Evolutionary conservation across 2,329 filamentous ascomycete species (phyloP), one percentile per base, ranked within the genome.

Genomic region (Aureobasidium sp.): DNA sequence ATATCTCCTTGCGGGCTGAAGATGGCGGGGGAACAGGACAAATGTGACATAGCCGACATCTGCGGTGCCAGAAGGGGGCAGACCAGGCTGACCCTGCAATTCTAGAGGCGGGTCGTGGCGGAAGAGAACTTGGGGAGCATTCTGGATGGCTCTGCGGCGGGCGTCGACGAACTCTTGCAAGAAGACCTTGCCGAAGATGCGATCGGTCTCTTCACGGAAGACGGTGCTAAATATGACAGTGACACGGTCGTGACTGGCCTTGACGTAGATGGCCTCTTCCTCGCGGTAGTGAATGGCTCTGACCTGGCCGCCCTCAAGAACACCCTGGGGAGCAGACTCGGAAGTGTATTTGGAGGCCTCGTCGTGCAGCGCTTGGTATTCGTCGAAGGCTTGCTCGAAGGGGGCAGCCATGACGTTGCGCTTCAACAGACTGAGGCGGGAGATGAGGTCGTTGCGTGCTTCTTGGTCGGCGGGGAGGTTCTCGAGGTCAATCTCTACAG

Each of bases 181-280:
- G 68, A 99, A 98, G 12, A 98, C 90, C 74, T 96, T 97, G 62
- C 93, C 93, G 65, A 95, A 98, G 55, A 99, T 88, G 57, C 91
- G 80, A 68, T 98, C 93, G 52, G 94, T 98, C 74, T 98, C 94
- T 68, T 99, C 94, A 55, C 89, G 80, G 79, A 99, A 99, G 49
- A 97, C 82, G 37, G 93, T 98, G 73, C 90, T 95, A 79, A 98
- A 98, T 66, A 98, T 98, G 64, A 98, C 90, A 1, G 94, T 98
- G 49, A 99, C 93, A 64, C 93, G 84, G 69, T 99, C 93, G 74
- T 94, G 87, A 70, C 88, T 94, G 57, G 93, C 91, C 75, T 98
- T 97, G 75, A 98, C 86, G 71, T 95, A 98, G 66, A 99, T 97
- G 49, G 93, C 90, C 71, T 99, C 93, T 75, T 97, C 90, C 66